phyloP scores from a whole-genome alignment of 768 basidiomycete species.

The Tubosaeta brunneosetosa region DNA sequence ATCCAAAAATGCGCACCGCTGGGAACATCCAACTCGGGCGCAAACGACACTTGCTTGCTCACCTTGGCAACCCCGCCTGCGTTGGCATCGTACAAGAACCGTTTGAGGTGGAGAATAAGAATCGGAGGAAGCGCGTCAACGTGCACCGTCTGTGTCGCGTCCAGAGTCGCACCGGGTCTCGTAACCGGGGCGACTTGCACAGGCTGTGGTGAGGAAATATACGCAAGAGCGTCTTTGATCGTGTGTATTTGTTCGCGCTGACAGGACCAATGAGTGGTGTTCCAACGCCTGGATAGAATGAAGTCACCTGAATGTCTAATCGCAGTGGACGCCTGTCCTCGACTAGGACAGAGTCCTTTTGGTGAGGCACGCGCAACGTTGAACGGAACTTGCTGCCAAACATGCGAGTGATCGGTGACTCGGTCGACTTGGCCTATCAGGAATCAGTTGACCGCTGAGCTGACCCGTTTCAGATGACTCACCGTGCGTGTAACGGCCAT shows the following conservation, averaged over 20 bases:
- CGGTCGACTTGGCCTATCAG: constrained; percentile 64
- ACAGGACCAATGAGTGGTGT: not conserved
- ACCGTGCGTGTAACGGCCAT: constrained; percentile 77
- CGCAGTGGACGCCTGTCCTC: constrained; percentile 90
- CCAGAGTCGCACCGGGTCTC: constrained; percentile 53
- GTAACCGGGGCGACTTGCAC: constrained; percentile 66
- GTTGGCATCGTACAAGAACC: constrained; percentile 80
- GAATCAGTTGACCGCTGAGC: not conserved
- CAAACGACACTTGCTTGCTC: constrained; percentile 75
- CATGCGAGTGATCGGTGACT: constrained; percentile 86
- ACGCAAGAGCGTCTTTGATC: constrained; percentile 76
- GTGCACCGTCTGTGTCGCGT: constrained; percentile 68
- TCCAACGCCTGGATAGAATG: too few species aligned
- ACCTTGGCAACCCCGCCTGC: constrained; percentile 81
- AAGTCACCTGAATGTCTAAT: constrained; percentile 78
- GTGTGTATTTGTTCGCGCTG: constrained; percentile 71
- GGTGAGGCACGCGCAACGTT: constrained; percentile 72
- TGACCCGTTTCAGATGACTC: constrained; percentile 27
- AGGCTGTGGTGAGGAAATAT: constrained; percentile 73
- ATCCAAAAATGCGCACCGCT: constrained; percentile 39
- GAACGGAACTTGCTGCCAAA: constrained; percentile 93
- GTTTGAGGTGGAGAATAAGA: constrained; percentile 83
- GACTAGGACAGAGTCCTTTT: constrained; percentile 81
- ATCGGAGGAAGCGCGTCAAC: constrained; percentile 83
- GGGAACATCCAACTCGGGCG: constrained; percentile 72